Conservation (phyloP, 371 early-diverging fungal species). For the Mucor irregularis region DNA sequence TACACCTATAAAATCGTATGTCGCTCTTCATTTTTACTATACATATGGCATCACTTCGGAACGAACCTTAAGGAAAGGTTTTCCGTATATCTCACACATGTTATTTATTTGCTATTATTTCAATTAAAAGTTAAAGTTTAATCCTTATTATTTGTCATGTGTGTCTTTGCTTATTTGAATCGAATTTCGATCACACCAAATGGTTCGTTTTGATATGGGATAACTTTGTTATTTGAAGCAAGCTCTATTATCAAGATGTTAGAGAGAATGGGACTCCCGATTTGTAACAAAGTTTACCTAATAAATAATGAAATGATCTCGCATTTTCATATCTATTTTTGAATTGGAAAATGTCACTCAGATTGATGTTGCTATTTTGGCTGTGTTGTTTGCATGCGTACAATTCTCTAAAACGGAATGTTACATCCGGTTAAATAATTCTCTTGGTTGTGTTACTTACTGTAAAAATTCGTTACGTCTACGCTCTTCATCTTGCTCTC, state of each 20-base stretch:
- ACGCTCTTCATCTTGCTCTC: too few species aligned
- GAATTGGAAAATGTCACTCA: not conserved
- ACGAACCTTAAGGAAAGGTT: too few species aligned
- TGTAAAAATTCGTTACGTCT: not conserved
- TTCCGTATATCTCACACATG: too few species aligned
- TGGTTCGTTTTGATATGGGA: not conserved
- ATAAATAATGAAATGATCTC: not conserved
- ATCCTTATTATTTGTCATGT: not conserved
- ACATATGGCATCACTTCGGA: too few species aligned
- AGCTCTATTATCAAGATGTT: not conserved
- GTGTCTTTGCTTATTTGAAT: not conserved
- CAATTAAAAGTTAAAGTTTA: too few species aligned
- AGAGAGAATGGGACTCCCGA: not conserved
- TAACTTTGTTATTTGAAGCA: constrained; percentile 2
- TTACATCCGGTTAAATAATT: too few species aligned
- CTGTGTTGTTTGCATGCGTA: not conserved
- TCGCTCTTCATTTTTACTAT: too few species aligned
- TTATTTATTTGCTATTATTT: too few species aligned
- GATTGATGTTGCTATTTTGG: not conserved
- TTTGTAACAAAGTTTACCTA: constrained; percentile 2
- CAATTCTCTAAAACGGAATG: not conserved
- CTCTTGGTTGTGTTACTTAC: not conserved
- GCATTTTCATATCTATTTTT: not conserved
- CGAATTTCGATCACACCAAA: constrained; percentile 4
- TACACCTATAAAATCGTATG: too few species aligned